These are phyloP conservation scores for Bacterosira constricta DNA, from an alignment of 108 stramenopile genomes.

Conservation along the genomic window DNA sequence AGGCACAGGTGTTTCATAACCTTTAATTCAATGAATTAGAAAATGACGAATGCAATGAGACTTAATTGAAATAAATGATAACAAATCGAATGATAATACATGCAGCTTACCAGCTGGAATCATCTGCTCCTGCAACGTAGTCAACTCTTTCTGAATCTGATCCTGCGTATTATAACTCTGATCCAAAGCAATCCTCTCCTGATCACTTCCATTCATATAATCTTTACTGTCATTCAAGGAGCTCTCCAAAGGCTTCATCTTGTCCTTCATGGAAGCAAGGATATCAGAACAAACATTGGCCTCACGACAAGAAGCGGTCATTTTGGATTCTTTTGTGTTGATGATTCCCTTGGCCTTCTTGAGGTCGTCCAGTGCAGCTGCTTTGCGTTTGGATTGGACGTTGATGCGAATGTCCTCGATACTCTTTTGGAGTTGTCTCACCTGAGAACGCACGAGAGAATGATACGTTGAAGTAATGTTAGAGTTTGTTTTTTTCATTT, in stretches of 20 bases:
- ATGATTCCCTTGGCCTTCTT: conserved; percentile 64
- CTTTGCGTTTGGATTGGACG: conserved; percentile 80
- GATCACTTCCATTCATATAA: conserved; percentile 75
- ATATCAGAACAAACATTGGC: conserved; percentile 50
- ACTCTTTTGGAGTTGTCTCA: conserved; percentile 77
- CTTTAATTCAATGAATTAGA: conserved; percentile 3
- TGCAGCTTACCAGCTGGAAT: conserved; percentile 62
- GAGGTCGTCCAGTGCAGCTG: conserved; percentile 82
- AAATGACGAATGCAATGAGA: not conserved
- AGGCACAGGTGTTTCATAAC: conserved; percentile 82
- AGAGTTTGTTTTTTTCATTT: no score
- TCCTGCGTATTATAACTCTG: conserved; percentile 82
- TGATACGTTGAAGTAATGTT: no score
- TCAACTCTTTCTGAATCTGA: conserved; percentile 60
- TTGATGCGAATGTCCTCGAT: conserved; percentile 86
- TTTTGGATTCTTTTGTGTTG: conserved; percentile 65
- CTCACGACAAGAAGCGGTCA: conserved; percentile 70
- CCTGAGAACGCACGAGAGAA: no score
- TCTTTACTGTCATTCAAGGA: conserved; percentile 65
- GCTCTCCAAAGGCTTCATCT: conserved; percentile 60
- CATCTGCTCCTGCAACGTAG: conserved; percentile 89
- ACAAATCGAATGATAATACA: not conserved
- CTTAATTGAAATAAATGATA: not conserved
- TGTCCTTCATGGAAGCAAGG: conserved; percentile 52
- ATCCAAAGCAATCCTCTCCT: conserved; percentile 84